A percentile compares a stretch with the other conserved stretches of the same genome.
phyloP scores from a whole-genome alignment of 805 yeast species.

The Yarrowia sp. region DNA sequence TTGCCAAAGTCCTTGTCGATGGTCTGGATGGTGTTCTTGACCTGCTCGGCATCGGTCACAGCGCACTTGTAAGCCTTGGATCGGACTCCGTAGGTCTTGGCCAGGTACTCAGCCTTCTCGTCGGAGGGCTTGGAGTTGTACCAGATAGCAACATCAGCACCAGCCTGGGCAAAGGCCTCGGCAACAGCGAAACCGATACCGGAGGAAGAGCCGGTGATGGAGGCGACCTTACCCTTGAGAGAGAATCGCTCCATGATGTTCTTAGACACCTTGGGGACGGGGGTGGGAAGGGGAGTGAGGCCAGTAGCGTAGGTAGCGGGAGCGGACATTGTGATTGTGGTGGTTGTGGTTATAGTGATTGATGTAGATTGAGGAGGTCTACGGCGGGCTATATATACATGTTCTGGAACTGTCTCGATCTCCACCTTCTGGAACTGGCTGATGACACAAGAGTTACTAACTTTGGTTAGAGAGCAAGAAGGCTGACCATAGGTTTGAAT shows the following conservation, averaged over 20 bases:
- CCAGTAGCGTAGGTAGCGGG: conserved; percentile 48
- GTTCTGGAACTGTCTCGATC: neutral
- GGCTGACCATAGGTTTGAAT: neutral
- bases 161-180: conserved; percentile 83
- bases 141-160: conserved; percentile 81
- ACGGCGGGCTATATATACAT: neutral
- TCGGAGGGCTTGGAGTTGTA: conserved; percentile 67
- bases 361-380: neutral
- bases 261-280: conserved; percentile 59
- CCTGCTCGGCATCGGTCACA: conserved; percentile 58
- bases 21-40: conserved; percentile 57
- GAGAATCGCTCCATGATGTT: conserved; percentile 73
- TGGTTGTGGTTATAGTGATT: neutral
- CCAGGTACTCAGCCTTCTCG: conserved; percentile 64
- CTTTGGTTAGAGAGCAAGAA: neutral
- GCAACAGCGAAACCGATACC: conserved; percentile 90
- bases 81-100: conserved; percentile 64
- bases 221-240: conserved; percentile 80
- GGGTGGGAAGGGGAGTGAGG: conserved; percentile 57
- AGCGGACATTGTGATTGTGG: conserved; percentile 42
- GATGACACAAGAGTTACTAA: conserved; percentile 9
- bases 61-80: conserved; percentile 70
- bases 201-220: conserved; percentile 83
- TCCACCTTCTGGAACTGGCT: conserved; percentile 5
- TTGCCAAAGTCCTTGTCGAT: conserved; percentile 75